A percentile compares a stretch with the other conserved stretches of the same genome.
These are phyloP conservation scores for Edaphochlamys debaryana DNA, from an alignment of 139 green algal species.

Conservation along the genomic window DNA sequence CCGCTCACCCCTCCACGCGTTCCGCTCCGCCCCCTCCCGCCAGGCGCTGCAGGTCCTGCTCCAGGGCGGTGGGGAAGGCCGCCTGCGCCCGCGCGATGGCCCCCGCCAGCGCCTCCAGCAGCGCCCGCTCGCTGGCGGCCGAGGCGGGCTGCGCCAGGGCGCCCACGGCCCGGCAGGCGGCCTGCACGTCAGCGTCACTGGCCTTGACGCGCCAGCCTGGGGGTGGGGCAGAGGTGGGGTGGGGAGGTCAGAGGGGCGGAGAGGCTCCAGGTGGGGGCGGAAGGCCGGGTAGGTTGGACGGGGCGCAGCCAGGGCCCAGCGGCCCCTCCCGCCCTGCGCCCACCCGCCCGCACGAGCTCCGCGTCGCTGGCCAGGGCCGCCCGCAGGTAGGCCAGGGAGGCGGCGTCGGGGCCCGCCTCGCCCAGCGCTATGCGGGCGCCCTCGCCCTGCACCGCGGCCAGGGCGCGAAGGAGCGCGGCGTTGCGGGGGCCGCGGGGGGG, in stretches of 20 bases:
- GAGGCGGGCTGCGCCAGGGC: conserved; percentile 40
- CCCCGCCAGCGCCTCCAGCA: conserved; percentile 36
- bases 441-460: conserved; percentile 43
- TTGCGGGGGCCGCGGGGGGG: conserved; percentile 34
- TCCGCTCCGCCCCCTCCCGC: background rate
- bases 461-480: conserved; percentile 43
- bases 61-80: conserved; percentile 44
- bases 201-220: conserved; percentile 52
- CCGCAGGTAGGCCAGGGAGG: conserved; percentile 45
- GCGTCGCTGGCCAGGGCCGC: conserved; percentile 48
- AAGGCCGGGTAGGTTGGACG: too few relatives aligned
- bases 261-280: too few relatives aligned
- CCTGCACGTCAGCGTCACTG: conserved; percentile 25
- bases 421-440: conserved; percentile 31
- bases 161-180: conserved; percentile 55
- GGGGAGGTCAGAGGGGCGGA: too few relatives aligned
- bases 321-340: background rate
- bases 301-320: too few relatives aligned
- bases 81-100: conserved; percentile 4
- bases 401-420: conserved; percentile 44
- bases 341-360: conserved; percentile 59
- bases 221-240: background rate
- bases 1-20: background rate
- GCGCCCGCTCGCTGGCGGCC: conserved; percentile 34
- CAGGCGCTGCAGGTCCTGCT: conserved; percentile 49